These are phyloP conservation scores for Sclerotinia subarctica DNA, from an alignment of 2,329 filamentous ascomycete species.

Conservation along the genomic window DNA sequence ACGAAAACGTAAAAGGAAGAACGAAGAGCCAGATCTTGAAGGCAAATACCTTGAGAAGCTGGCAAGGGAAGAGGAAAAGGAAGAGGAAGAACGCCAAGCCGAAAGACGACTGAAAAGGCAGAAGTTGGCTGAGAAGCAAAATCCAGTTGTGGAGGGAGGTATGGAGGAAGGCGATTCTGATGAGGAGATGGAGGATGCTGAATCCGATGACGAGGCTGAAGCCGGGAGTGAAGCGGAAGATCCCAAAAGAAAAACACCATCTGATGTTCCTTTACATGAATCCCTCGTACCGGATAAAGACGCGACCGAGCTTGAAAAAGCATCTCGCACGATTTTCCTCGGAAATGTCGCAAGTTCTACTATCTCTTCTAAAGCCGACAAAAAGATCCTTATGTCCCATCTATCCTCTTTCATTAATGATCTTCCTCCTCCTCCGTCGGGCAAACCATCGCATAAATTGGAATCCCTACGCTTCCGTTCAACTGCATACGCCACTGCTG, in stretches of 20 bases:
- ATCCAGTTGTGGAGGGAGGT: slow-evolving; percentile 38
- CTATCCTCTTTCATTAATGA: slow-evolving; percentile 70
- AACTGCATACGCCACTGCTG: slow-evolving; percentile 72
- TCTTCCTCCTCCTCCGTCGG: slow-evolving; percentile 45
- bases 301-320: slow-evolving; percentile 72
- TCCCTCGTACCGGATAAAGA: slow-evolving; percentile 53
- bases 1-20: slow-evolving; percentile 62
- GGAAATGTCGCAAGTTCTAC: slow-evolving; percentile 84
- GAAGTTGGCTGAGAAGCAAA: slow-evolving; percentile 45
- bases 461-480: slow-evolving; percentile 94
- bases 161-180: slow-evolving; percentile 33
- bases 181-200: slow-evolving; percentile 31
- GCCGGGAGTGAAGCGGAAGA: slow-evolving; percentile 30
- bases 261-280: slow-evolving; percentile 50
- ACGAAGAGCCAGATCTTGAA: slow-evolving; percentile 66
- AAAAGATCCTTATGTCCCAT: slow-evolving; percentile 73
- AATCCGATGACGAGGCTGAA: slow-evolving; percentile 32
- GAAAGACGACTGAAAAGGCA: slow-evolving; percentile 49
- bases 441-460: slow-evolving; percentile 62
- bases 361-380: slow-evolving; percentile 76
- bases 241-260: slow-evolving; percentile 42
- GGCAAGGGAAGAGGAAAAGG: slow-evolving; percentile 56
- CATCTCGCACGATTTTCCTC: slow-evolving; percentile 85
- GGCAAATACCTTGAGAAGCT: slow-evolving; percentile 66
- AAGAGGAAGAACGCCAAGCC: slow-evolving; percentile 47